Evolutionary conservation across 371 early-diverging fungal species (phyloP), one percentile per base, ranked within the genome.

Genomic region (Mucor mucedo): DNA sequence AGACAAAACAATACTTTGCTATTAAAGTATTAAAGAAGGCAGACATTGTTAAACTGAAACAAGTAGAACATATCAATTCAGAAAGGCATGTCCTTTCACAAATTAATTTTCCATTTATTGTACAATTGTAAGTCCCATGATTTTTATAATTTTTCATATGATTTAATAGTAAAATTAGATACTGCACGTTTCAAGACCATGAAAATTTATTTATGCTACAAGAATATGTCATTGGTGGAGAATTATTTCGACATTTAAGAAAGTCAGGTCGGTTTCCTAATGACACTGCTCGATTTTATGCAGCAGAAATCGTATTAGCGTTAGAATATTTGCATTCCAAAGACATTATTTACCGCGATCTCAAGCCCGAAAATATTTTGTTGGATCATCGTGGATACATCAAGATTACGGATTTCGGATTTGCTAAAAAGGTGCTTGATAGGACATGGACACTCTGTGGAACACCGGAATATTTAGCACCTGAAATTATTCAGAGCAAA

Each of bases 381-480:
- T 77, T 99, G 54, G 97, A 96, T 66, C 77, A 85, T 9, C 69
- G 83, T 52, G 99, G 99, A 3, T 96, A 99, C 74, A 89, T 99
- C 62, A 97, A 98, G 78, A 93, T 99, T 52, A 95, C 99, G 3
- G 99, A 99, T 80, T 99, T 99, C 86, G 99, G 99, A 2, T 99
- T 99, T 87, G 97, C 99, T 33, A 98, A 98, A 71, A 79, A 84
- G 38, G 87, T 93, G 35, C 67, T 79, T 2, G 90, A 88, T 60
- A 80, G 92, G 72, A 94, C 94, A 45, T 93, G 94, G 93, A 95
- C 94, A n/a, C 75, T 97, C 35, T 99, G 98, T 71, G 99, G 99
- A 2, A 99, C 99, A 39, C 99, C 99, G 13, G 99, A 98, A 74
- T 99, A 99, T 65, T 72, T 93, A 55, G 98, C 99, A 28, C 99